Base-by-base conservation (phyloP, 2,329 filamentous ascomycete species). In the Blumeriella jaapii region DNA sequence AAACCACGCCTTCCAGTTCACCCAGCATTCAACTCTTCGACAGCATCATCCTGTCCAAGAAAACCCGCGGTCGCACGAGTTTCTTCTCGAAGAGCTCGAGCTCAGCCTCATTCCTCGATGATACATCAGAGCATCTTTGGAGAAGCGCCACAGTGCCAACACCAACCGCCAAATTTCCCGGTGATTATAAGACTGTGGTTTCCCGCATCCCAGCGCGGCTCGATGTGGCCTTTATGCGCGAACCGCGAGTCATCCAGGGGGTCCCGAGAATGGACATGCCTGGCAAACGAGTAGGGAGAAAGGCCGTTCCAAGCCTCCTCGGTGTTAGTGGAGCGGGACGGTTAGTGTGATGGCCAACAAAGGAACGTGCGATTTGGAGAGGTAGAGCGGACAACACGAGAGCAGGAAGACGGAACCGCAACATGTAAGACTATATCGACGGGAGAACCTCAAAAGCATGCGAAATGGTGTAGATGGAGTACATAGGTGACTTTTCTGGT, bases 181-280 rank as follows among this genome's bases (percentile, higher is more conserved):
- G 72, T 39, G 71, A 78, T 46, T 80, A 80, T 58, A 66, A 68
- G 39, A 59, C 66, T 19, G 64, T 75, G 10, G 64, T 74, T 35
- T 74, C 74, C 9, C 62, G 75, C 47, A 76, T 83, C 23, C 91
- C 91, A 4, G 76, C 83, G 6, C 87, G 83, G 53, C 69, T 98
- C 7, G 91, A 98, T 51, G 71, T 79, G 3, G 72, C 76, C 10
- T 65, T 95, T 29, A 94, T 96, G 85, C 84, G 85, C 56, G 87
- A 95, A 59, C 87, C 87, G 18, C 73, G 87, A 39, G 77, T 83
- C 43, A 89, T 94, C 24, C 85, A 93, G 56, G 87, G 87, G 22
- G 77, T 86, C n/a, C 86, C 86, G 15, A 63, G 72, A 20, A 65
- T 69, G 12, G 55, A 57, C 36, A 31, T 50, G 13, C 49, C 53